Evolutionary conservation across 1,139 yeast genomes (phyloP).

Genomic region (Diutina siamensis): DNA sequence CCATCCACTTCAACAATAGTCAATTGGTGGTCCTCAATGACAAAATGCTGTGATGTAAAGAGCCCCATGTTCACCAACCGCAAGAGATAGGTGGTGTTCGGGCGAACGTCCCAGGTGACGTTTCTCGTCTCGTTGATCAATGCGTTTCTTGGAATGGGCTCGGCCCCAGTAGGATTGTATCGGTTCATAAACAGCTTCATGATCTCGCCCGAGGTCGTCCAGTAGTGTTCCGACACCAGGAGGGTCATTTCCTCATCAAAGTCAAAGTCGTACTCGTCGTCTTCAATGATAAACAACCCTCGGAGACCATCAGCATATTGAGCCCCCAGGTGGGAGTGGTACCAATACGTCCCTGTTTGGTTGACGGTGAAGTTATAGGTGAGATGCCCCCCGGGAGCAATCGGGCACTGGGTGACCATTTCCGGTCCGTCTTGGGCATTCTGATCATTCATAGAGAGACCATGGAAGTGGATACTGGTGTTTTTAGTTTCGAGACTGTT

Average conservation of each 20-base stretch:
- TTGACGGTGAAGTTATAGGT: constrained; percentile 73
- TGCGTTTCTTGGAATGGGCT: constrained; percentile 74
- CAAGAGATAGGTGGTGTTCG: constrained; percentile 69
- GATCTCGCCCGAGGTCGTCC: constrained; percentile 43
- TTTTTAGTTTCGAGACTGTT: constrained; percentile 44
- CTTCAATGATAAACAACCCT: constrained; percentile 69
- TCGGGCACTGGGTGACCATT: constrained; percentile 76
- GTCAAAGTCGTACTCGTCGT: constrained; percentile 37
- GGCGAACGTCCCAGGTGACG: constrained; percentile 57
- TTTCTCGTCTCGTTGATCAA: constrained; percentile 68
- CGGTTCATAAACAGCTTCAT: constrained; percentile 44
- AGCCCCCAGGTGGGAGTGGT: constrained; percentile 78
- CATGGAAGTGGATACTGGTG: constrained; percentile 81
- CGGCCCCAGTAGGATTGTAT: constrained; percentile 93
- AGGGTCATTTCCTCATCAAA: constrained; percentile 70
- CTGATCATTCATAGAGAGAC: constrained; percentile 69
- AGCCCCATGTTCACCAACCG: constrained; percentile 78
- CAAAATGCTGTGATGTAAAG: constrained; percentile 75
- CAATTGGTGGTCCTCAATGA: constrained; percentile 75
- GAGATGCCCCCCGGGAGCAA: constrained; percentile 60
- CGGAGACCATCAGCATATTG: constrained; percentile 92
- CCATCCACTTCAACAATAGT: constrained; percentile 80
- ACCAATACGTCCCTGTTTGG: constrained; percentile 89
- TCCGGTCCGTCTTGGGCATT: constrained; percentile 83
- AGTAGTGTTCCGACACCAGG: constrained; percentile 78